Base-by-base conservation (phyloP, 1,284 basidiomycete species). In the Ganoderma lucidum region DNA sequence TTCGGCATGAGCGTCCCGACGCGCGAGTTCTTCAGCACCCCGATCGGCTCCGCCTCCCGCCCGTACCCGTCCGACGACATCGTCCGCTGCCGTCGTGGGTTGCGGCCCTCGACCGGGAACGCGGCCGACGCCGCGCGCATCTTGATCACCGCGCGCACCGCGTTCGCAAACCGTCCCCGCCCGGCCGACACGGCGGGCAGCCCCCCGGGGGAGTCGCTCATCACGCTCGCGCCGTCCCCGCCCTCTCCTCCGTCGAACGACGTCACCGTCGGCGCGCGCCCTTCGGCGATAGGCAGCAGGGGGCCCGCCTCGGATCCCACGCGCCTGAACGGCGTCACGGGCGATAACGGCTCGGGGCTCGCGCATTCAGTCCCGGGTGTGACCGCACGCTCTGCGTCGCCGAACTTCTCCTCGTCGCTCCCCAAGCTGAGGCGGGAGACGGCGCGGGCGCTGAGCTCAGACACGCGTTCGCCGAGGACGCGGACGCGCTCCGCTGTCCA, bases 1-100 rank as follows among this genome's bases (percentile, higher is more conserved):
- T 86, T 89, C 15, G 90, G 90, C 19, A 87, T 83, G 56, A 93
- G 80, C 14, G 79, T 79, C 8, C 87, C 83, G 5, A 92, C 82
- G 19, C 90, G 84, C 62, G 87, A 88, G 42, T 83, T 83, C 60
- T 86, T 77, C 39, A 88, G 78, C 60, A 84, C 81, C 64, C 84
- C 76, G 30, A 83, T 81, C 37, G 77, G 70, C 62, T 80, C 77
- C 32, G 68, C 23, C 1, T 69, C 63, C 32, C 61, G 64, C 9
- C 72, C 73, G 10, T 70, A 64, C 56, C 68, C 76, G 28, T 78
- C 80, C 60, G 87, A 83, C 14, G 86, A 87, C 42, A 82, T 79
- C 37, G 86, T 87, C 48, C 85, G 76, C 71, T 84, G 81, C 41
- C 85, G 80, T 65, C 75, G 76, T 45, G 77, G 79, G 62, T 68